Percentiles rank a stretch among this genome's conserved stretches.
Conservation (phyloP, 768 basidiomycete genomes). For the Auricularia auricula-judae region DNA sequence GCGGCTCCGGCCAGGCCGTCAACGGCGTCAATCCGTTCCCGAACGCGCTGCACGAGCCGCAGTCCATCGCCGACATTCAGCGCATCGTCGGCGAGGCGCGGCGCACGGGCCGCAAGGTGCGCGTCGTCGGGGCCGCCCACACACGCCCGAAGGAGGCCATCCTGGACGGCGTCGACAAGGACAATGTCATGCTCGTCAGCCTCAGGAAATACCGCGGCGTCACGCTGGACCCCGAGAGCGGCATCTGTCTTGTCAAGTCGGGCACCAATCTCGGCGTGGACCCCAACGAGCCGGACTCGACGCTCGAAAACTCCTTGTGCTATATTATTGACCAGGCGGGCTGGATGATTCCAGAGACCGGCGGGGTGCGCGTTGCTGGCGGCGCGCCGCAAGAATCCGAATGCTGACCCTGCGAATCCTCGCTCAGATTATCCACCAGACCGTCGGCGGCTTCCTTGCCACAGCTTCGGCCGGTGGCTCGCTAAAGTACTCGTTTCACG, state of each 20-base stretch:
- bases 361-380: neutral
- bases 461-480: neutral
- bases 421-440: neutral
- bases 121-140: neutral
- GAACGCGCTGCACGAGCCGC: neutral
- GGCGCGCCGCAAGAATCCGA: neutral
- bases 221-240: neutral
- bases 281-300: neutral
- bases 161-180: neutral
- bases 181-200: neutral
- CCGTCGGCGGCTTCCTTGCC: neutral
- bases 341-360: neutral
- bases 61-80: neutral
- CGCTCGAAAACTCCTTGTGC: neutral
- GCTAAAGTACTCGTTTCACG: neutral
- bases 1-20: neutral
- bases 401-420: neutral
- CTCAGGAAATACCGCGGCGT: slow-evolving; percentile 1
- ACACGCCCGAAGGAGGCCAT: neutral
- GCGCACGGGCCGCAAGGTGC: neutral
- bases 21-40: neutral
- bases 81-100: neutral
- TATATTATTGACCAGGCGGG: neutral
- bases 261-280: neutral
- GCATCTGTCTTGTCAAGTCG: neutral